A percentile compares a stretch with the other conserved stretches of the same genome.
phyloP scores from a whole-genome alignment of 148 eudicot species.

The Tetragonia tetragonoides region DNA sequence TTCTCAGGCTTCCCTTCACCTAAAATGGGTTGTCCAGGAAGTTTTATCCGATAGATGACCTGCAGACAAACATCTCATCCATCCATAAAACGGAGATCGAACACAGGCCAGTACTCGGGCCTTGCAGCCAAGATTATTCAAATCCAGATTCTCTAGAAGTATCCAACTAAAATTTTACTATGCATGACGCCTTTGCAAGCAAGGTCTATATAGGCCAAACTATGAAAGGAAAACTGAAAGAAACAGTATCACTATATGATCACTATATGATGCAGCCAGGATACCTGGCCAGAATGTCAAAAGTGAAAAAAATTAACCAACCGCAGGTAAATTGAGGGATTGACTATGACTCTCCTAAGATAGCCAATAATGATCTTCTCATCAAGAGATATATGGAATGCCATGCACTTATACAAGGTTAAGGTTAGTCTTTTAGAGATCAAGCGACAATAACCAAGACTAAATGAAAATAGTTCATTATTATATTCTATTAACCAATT shows the following conservation, averaged over 20 bases:
- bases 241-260: background rate
- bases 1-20: constrained; percentile 98
- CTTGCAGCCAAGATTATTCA: background rate
- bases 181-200: background rate
- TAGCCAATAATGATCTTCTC: no score
- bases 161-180: background rate
- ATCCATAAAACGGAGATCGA: background rate
- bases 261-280: background rate
- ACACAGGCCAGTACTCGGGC: background rate
- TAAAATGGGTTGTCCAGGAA: constrained; percentile 87
- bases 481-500: no score
- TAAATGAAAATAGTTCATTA: no score
- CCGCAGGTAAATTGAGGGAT: no score
- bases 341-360: no score
- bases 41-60: constrained; percentile 78
- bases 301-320: no score
- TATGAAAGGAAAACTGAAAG: background rate
- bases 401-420: no score
- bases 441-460: no score
- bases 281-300: background rate
- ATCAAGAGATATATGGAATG: no score
- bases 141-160: background rate
- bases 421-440: no score
- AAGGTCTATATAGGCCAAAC: background rate
- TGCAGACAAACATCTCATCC: constrained; percentile 26